These are phyloP conservation scores for Krasilnikovozyma curviuscula DNA, from an alignment of 768 basidiomycete genomes.

Conservation along the genomic window DNA sequence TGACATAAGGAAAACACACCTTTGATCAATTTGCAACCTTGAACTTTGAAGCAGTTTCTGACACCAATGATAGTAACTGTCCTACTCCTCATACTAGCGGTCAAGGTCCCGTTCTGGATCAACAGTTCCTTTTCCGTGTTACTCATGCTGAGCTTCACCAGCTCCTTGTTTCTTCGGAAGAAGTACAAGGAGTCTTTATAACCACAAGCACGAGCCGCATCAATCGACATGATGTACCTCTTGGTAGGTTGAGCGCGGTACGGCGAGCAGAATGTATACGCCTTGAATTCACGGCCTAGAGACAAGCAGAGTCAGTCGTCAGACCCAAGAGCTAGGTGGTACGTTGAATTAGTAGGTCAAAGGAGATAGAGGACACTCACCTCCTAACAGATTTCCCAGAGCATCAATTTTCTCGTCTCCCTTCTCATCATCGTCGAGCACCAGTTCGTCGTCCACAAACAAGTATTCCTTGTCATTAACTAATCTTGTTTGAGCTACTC, in stretches of 20 bases:
- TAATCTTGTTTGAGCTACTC: conserved; percentile 13
- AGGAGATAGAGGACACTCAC: conserved; percentile 30
- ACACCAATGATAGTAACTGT: conserved; percentile 88
- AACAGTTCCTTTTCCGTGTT: conserved; percentile 82
- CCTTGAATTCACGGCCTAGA: conserved; percentile 69
- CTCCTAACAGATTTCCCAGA: conserved; percentile 63
- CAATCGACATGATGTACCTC: conserved; percentile 88
- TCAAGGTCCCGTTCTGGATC: conserved; percentile 70
- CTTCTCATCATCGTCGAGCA: conserved; percentile 60
- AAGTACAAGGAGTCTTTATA: conserved; percentile 97
- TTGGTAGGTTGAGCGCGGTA: conserved; percentile 56
- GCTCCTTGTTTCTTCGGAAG: conserved; percentile 74
- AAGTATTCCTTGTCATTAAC: conserved; percentile 53
- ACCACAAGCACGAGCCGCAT: conserved; percentile 86
- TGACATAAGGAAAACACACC: conserved; percentile 33
- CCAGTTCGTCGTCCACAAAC: conserved; percentile 75
- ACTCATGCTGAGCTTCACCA: conserved; percentile 75
- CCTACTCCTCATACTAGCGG: conserved; percentile 67
- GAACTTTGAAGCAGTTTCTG: conserved; percentile 78
- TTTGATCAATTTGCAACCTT: conserved; percentile 75
- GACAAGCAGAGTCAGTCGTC: not conserved
- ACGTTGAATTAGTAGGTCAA: not conserved
- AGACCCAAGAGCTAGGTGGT: not conserved
- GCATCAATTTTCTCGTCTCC: conserved; percentile 83
- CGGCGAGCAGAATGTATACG: conserved; percentile 68